Percentiles rank a stretch among this genome's conserved stretches.
Evolutionary conservation across 2,329 filamentous ascomycete genomes (phyloP).

Genomic region (Fusarium nelsonii): DNA sequence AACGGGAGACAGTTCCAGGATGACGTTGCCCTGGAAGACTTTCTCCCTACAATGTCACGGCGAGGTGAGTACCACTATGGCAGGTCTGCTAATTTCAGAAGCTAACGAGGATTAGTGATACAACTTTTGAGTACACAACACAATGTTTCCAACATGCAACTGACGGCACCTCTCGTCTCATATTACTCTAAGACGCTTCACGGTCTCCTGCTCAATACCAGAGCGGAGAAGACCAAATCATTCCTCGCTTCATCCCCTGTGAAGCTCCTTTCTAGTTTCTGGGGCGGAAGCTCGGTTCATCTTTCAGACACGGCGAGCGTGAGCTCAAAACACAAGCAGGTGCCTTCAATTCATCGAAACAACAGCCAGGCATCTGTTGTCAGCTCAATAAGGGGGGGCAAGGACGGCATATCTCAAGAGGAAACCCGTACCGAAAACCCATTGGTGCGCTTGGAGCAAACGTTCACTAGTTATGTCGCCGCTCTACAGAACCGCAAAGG

Average conservation of each 20-base stretch:
- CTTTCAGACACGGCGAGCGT: conserved; percentile 47
- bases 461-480: conserved; percentile 84
- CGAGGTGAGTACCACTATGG: conserved; percentile 66
- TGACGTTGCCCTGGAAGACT: conserved; percentile 77
- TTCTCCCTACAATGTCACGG: conserved; percentile 80
- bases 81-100: neutral
- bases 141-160: conserved; percentile 71
- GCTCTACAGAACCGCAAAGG: conserved; percentile 87
- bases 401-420: conserved; percentile 56
- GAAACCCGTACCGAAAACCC: conserved; percentile 72
- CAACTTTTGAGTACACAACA: conserved; percentile 79
- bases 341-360: conserved; percentile 57
- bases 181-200: conserved; percentile 84
- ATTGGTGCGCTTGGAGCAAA: conserved; percentile 82
- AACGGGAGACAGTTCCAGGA: conserved; percentile 80
- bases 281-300: conserved; percentile 70
- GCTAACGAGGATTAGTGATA: conserved; percentile 68
- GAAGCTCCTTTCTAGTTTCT: conserved; percentile 87
- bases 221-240: conserved; percentile 73
- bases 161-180: conserved; percentile 77
- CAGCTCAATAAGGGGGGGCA: conserved; percentile 64
- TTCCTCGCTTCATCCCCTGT: conserved; percentile 88
- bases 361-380: conserved; percentile 67
- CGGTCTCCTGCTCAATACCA: conserved; percentile 72
- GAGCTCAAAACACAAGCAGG: conserved; percentile 57